Percentiles rank a stretch among this genome's conserved stretches.
Conservation (phyloP, 176 grass and related monocot genomes). For the Carex littledalei region DNA sequence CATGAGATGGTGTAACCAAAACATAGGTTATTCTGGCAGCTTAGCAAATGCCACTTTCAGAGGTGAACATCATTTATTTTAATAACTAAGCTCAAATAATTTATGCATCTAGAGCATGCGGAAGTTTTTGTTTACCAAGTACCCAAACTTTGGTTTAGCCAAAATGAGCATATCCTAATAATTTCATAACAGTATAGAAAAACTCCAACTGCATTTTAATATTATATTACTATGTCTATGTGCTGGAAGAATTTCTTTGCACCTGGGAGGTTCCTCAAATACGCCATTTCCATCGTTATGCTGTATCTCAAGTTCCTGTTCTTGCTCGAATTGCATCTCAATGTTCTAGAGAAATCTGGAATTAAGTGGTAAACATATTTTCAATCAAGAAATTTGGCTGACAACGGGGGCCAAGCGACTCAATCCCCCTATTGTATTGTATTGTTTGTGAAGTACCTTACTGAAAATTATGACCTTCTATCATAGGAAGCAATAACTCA, state of each 20-base stretch:
- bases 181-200: background rate
- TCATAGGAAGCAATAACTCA: background rate
- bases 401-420: too few relatives aligned
- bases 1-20: background rate
- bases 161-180: background rate
- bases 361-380: background rate
- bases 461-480: background rate
- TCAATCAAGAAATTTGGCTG: background rate
- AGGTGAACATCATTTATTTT: background rate
- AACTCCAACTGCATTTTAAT: background rate
- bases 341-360: background rate
- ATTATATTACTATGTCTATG: background rate
- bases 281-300: conserved; percentile 29
- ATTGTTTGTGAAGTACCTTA: background rate
- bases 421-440: too few relatives aligned
- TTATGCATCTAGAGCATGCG: background rate
- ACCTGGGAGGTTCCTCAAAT: conserved; percentile 48
- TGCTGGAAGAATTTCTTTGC: conserved; percentile 4
- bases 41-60: background rate
- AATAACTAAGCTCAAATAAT: background rate
- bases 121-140: background rate
- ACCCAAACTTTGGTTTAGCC: background rate
- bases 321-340: conserved; percentile 57
- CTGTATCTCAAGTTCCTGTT: conserved; percentile 13
- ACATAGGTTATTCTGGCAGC: background rate